Percentiles rank a stretch among this genome's conserved stretches.
These are phyloP conservation scores for Microstegium vimineum DNA, from an alignment of 176 grass and related monocot species.

Conservation along the genomic window DNA sequence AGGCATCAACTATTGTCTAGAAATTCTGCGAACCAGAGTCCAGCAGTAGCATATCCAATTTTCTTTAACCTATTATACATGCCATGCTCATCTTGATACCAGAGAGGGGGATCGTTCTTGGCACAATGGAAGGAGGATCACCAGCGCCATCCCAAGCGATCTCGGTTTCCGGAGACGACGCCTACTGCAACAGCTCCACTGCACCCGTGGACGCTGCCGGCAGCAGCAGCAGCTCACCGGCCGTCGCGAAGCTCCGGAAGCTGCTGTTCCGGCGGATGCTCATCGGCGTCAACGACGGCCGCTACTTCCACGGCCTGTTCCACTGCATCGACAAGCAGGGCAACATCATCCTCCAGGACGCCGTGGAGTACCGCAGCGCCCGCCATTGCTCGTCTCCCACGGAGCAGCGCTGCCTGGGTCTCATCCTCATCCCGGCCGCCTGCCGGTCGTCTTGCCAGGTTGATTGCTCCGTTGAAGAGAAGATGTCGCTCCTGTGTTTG, in stretches of 20 bases:
- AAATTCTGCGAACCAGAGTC: not conserved
- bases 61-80: not conserved
- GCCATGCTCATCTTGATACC: not conserved
- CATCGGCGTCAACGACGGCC: slow-evolving; percentile 68
- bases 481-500: slow-evolving; percentile 65
- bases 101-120: too few relatives aligned
- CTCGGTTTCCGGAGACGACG: not conserved
- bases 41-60: not conserved
- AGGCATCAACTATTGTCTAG: not conserved
- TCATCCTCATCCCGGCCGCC: slow-evolving; percentile 74
- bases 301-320: slow-evolving; percentile 81
- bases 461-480: slow-evolving; percentile 74
- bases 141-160: not conserved
- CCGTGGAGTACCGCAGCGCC: slow-evolving; percentile 69
- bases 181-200: not conserved
- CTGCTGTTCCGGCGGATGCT: slow-evolving; percentile 74
- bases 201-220: not conserved
- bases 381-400: slow-evolving; percentile 27
- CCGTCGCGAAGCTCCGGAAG: slow-evolving; percentile 60
- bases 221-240: slow-evolving; percentile 34
- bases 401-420: slow-evolving; percentile 75
- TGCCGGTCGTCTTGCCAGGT: slow-evolving; percentile 85
- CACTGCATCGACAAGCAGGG: slow-evolving; percentile 96
- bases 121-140: slow-evolving; percentile 47
- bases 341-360: slow-evolving; percentile 92